Base-by-base conservation (phyloP, 2,329 filamentous ascomycete genomes). In the Pestalotiopsis sp. region DNA sequence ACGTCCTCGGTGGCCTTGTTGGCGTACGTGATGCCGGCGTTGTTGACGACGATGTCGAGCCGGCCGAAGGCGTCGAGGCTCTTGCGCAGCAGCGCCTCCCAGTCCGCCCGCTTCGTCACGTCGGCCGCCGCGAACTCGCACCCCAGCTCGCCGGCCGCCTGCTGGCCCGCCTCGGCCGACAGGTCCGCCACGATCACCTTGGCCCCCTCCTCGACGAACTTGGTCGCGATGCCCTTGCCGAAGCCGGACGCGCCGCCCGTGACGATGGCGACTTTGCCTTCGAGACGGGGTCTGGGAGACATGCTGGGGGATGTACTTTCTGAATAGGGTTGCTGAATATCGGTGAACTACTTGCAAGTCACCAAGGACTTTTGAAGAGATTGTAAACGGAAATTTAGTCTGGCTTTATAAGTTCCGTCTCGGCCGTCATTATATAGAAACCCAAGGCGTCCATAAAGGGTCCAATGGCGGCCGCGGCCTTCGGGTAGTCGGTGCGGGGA, bases 1-100 rank as follows among this genome's bases (percentile, higher is more conserved):
- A 92, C 91, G 0, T 89, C 83, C 36, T 85, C 79, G 0, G 90
- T 91, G 0, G 89, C 84, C 81, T 90, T 90, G 75, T 90, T 91
- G 13, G 75, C 71, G 75, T 91, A 91, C 1, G 85, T 84, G 1
- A 83, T 83, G 0, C 89, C 88, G 0, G 88, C 88, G 72, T 90
- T 90, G 77, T 91, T 91, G 66, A 91, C 81, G 14, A 90, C 81
- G 20, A 88, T 82, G 71, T 91, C 88, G 45, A 91, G 77, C 38
- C 82, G 80, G 1, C 87, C 86, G 69, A 81, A 88, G 31, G 79
- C 79, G 4, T 81, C 79, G 3, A 87, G 71, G 0, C 83, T 81
- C 27, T 80, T 77, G 62, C 82, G 77, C 17, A 90, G 78, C 5
- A 88, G 73, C 0, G 71, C 71, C 70, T 86, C 81, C 89, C 88